Evolutionary conservation across 2,329 filamentous ascomycete species (phyloP).

Genomic region (Septoria petroselini): DNA sequence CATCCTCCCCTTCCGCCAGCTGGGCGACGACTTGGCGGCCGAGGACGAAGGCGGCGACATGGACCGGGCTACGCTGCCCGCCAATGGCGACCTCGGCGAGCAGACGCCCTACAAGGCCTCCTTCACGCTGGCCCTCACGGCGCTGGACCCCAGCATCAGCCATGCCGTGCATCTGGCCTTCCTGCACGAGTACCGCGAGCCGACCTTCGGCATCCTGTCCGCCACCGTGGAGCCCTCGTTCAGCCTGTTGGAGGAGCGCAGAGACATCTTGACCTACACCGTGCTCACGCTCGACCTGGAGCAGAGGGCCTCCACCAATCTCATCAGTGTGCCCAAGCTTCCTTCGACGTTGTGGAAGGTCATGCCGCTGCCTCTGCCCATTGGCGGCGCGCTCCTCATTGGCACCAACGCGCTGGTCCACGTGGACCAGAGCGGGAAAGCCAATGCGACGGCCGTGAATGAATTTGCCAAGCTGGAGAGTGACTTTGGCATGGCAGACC

Average conservation of each 20-base stretch:
- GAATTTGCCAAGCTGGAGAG: conserved; percentile 80
- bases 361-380: conserved; percentile 75
- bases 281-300: conserved; percentile 94
- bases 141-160: conserved; percentile 80
- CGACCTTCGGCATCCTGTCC: conserved; percentile 91
- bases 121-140: conserved; percentile 86
- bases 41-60: conserved; percentile 75
- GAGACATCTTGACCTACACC: conserved; percentile 83
- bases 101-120: conserved; percentile 78
- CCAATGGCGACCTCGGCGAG: conserved; percentile 40
- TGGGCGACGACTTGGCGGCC: conserved; percentile 68
- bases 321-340: conserved; percentile 78
- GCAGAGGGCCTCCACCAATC: conserved; percentile 86
- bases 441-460: conserved; percentile 90
- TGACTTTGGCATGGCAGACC: conserved; percentile 79
- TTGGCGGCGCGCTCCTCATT: conserved; percentile 83
- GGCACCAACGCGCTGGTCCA: conserved; percentile 91
- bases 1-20: conserved; percentile 86
- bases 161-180: conserved; percentile 91
- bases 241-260: conserved; percentile 69
- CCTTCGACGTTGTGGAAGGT: conserved; percentile 85
- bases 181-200: conserved; percentile 93
- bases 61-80: too few species aligned
- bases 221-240: conserved; percentile 70
- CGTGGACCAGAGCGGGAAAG: conserved; percentile 90